Evolutionary conservation across 441 rosid species (phyloP).

Genomic region (Raphanus hybrid): DNA sequence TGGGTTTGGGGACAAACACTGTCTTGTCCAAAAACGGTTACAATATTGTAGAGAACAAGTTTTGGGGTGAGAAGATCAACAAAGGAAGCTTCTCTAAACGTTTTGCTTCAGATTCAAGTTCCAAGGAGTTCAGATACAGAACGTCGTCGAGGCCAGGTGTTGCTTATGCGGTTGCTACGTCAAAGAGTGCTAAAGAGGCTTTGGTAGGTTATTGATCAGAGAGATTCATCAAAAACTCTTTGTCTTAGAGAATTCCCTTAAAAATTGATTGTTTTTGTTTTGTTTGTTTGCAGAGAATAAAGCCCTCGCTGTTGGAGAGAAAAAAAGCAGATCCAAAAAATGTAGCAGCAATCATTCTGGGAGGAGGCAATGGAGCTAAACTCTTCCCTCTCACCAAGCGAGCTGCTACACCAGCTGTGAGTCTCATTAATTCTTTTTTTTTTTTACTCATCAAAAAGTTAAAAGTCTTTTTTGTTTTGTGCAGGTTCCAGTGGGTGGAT

Average conservation of each 20-base stretch:
- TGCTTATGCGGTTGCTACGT: constrained; percentile 62
- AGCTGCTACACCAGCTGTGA: constrained; percentile 93
- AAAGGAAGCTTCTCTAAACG: constrained; percentile 53
- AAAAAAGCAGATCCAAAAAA: constrained; percentile 74
- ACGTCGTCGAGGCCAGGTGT: constrained; percentile 51
- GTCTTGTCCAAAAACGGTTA: constrained; percentile 42
- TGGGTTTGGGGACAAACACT: constrained; percentile 48
- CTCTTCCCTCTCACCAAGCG: constrained; percentile 91
- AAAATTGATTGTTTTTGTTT: neutral
- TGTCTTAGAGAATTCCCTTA: neutral
- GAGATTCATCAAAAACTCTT: constrained; percentile 3
- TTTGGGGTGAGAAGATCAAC: constrained; percentile 63
- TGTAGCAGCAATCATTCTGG: constrained; percentile 87
- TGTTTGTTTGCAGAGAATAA: constrained; percentile 47
- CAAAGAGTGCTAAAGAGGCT: constrained; percentile 55
- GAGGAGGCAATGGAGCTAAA: constrained; percentile 92
- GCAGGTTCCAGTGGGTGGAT: constrained; percentile 94
- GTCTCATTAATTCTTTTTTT: constrained; percentile 2
- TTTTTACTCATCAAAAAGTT: neutral
- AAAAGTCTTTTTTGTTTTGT: neutral
- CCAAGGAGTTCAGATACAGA: constrained; percentile 34
- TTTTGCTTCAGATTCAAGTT: constrained; percentile 44
- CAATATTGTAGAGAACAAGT: constrained; percentile 48
- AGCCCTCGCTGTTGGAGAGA: constrained; percentile 56
- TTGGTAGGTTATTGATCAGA: constrained; percentile 51